Base-by-base conservation (phyloP, 2,329 filamentous ascomycete species). In the Arthroderma uncinatum region DNA sequence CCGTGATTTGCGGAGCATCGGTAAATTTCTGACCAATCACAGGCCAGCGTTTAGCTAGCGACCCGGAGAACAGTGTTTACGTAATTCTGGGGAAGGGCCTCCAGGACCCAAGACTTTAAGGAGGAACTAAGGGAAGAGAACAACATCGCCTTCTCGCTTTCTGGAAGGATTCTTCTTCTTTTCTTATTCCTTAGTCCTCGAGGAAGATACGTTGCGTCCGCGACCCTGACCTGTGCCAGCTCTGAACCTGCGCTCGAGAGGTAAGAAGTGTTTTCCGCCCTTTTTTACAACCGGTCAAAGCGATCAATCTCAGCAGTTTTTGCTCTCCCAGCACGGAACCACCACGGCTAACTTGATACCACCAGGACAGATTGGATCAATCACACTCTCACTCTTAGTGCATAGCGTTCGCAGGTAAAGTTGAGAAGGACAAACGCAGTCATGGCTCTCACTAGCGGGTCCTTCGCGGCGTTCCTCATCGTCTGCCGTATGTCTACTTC, bases 401-500 rank as follows among this genome's bases (percentile, higher is more conserved):
- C n/a, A n/a, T n/a, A n/a, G n/a, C n/a, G n/a, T n/a, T n/a, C n/a
- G n/a, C n/a, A n/a, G n/a, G n/a, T n/a, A n/a, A n/a, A n/a, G n/a
- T n/a, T n/a, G n/a, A 42, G 39, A 42, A 42, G n/a, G n/a, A 10
- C 10, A 9, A n/a, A 9, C 19, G 39, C 39, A 19, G 23, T 4
- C 21, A 74, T 74, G 72, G 67, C 69, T 47, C 66, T 71, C 58
- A 66, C 65, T 58, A 70, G 65, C 53, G 76, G 77, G 66, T 89
- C 89, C 53, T 98, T 98, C 71, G 90, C 91, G 73, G 96, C 93
- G 50, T 96, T 95, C 70, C 85, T 98, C 74, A 96, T 98, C 70
- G 85, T 97, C 64, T 91, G 89, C 63, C 90, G 92, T 96, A 81
- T 70, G 89, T 82, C 54, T 40, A 57, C 36, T 62, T 40, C 50